Evolutionary conservation across 495 filamentous ascomycete genomes (phyloP).

Genomic region (Lindgomyces ingoldianus): DNA sequence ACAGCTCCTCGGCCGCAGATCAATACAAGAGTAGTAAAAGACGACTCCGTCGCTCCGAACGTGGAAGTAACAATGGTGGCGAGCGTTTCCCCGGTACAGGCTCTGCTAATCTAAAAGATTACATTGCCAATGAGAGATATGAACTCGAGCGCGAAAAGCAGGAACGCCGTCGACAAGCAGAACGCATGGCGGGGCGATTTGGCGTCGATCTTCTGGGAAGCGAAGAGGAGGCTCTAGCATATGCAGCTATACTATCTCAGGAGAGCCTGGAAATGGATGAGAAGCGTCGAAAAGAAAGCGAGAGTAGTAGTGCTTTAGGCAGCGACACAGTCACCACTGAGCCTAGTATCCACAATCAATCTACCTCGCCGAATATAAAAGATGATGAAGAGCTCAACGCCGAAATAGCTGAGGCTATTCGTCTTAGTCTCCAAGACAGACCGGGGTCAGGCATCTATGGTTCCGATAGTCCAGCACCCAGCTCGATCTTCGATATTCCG

Average conservation of each 20-base stretch:
- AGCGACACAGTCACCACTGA: conserved; percentile 39
- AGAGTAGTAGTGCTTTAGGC: conserved; percentile 40
- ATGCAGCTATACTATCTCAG: conserved; percentile 84
- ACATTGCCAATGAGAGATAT: conserved; percentile 76
- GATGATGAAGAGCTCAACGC: conserved; percentile 66
- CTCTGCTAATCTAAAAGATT: conserved; percentile 67
- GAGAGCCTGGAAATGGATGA: conserved; percentile 68
- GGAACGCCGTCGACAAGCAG: conserved; percentile 60
- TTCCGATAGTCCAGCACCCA: conserved; percentile 7
- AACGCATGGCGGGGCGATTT: conserved; percentile 73
- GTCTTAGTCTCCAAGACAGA: conserved; percentile 68
- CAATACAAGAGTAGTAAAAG: conserved; percentile 66
- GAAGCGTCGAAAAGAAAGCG: conserved; percentile 58
- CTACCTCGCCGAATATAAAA: conserved; percentile 36
- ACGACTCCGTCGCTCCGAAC: conserved; percentile 59
- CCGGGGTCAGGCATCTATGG: conserved; percentile 4
- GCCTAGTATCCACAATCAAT: conserved; percentile 13
- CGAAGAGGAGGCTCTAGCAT: conserved; percentile 84
- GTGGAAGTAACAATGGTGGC: conserved; percentile 58
- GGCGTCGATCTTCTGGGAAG: conserved; percentile 74
- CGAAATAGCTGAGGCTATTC: conserved; percentile 79
- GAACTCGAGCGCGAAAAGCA: conserved; percentile 78
- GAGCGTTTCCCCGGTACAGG: conserved; percentile 61
- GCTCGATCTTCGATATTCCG: conserved; percentile 40
- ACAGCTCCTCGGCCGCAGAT: conserved; percentile 69